A percentile compares a stretch with the other conserved stretches of the same genome.
Conservation (phyloP, 169 alveolate genomes). For the Pseudocohnilembus persalinus region DNA sequence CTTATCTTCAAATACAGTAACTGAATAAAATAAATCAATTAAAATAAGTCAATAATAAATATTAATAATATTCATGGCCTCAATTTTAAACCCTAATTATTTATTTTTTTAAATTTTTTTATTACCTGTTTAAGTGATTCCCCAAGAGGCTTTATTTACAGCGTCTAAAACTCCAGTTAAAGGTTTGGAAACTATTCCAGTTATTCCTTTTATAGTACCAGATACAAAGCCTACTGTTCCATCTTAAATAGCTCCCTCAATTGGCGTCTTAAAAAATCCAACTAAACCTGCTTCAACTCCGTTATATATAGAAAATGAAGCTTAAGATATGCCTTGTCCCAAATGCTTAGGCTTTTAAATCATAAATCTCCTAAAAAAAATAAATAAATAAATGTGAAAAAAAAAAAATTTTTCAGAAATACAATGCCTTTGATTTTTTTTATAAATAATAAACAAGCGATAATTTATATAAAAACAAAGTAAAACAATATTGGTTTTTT, state of each 20-base stretch:
- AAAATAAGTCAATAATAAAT: background rate
- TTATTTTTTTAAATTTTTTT: too few relatives aligned
- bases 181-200: slow-evolving; percentile 86
- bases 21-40: background rate
- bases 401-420: too few relatives aligned
- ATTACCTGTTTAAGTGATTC: slow-evolving; percentile 67
- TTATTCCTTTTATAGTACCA: slow-evolving; percentile 81
- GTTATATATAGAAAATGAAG: slow-evolving; percentile 58
- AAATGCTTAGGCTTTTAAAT: slow-evolving; percentile 62
- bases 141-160: slow-evolving; percentile 83
- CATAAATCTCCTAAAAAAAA: slow-evolving; percentile 27
- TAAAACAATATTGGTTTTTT: too few relatives aligned
- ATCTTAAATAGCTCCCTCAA: slow-evolving; percentile 72
- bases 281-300: slow-evolving; percentile 76
- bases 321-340: slow-evolving; percentile 78
- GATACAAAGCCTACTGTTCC: slow-evolving; percentile 72
- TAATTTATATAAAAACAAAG: too few relatives aligned
- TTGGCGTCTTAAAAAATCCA: slow-evolving; percentile 80
- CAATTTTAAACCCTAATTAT: too few relatives aligned
- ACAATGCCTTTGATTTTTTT: too few relatives aligned
- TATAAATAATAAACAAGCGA: too few relatives aligned
- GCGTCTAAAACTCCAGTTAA: slow-evolving; percentile 85
- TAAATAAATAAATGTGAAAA: too few relatives aligned
- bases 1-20: slow-evolving; percentile 70
- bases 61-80: too few relatives aligned